Conservation (phyloP, 441 rosid genomes). For the Populus hybrid region DNA sequence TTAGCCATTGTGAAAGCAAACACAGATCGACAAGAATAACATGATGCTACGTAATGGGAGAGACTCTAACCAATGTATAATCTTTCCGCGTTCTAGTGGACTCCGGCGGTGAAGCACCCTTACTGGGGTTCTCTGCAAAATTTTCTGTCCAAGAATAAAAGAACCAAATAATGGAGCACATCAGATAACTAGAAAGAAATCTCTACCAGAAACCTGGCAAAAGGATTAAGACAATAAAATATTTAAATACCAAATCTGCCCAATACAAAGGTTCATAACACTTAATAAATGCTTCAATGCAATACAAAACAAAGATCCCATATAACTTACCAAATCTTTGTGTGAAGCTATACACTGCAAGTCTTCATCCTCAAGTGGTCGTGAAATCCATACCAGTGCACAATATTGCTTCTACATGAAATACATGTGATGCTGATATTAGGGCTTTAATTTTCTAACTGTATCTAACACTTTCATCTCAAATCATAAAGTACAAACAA, state of each 20-base stretch:
- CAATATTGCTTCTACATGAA: slow-evolving; percentile 82
- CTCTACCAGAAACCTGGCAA: not conserved
- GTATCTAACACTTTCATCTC: not conserved
- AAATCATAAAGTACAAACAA: slow-evolving; percentile 6
- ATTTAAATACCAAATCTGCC: not conserved
- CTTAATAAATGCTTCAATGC: not conserved
- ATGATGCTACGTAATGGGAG: slow-evolving; percentile 5
- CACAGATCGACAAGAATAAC: not conserved
- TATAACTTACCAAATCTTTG: slow-evolving; percentile 59
- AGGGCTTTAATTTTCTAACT: not conserved
- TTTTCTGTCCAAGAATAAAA: slow-evolving; percentile 41
- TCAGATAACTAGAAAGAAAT: not conserved
- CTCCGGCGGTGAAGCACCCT: slow-evolving; percentile 98
- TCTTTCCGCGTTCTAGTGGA: slow-evolving; percentile 82
- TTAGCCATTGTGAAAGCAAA: slow-evolving; percentile 7
- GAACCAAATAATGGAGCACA: not conserved
- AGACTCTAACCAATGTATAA: slow-evolving; percentile 67
- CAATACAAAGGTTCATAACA: not conserved
- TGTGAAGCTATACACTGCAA: slow-evolving; percentile 45
- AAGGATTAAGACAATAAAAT: slow-evolving; percentile 7
- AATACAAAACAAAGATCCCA: not conserved
- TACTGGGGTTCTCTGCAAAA: slow-evolving; percentile 85
- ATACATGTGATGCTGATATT: not conserved
- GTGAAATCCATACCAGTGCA: slow-evolving; percentile 94
- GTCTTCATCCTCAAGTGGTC: slow-evolving; percentile 75